Conservation (phyloP, 2,329 filamentous ascomycete genomes). For the Parastagonospora avenae region DNA sequence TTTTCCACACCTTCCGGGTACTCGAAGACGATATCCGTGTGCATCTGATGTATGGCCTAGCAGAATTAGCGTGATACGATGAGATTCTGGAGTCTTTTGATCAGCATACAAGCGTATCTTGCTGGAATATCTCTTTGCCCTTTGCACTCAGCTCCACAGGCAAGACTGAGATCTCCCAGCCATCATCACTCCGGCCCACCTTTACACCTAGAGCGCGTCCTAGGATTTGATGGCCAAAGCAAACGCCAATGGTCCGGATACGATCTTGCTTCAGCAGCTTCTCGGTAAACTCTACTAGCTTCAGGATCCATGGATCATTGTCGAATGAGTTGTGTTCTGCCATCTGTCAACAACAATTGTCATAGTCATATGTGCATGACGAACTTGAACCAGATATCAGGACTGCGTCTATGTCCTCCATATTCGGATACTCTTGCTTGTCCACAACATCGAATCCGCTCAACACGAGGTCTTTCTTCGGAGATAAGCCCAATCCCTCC, state of each 20-base stretch:
- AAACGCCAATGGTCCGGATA: slow-evolving; percentile 77
- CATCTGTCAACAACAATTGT: slow-evolving; percentile 11
- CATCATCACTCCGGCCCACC: slow-evolving; percentile 68
- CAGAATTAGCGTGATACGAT: slow-evolving; percentile 1
- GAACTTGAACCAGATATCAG: slow-evolving; percentile 75
- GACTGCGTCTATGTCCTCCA: slow-evolving; percentile 79
- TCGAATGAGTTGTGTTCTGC: slow-evolving; percentile 75
- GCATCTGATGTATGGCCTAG: slow-evolving; percentile 82
- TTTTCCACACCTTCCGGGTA: slow-evolving; percentile 66
- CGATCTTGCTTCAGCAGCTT: slow-evolving; percentile 64
- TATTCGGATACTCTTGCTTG: slow-evolving; percentile 70
- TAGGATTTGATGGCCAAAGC: slow-evolving; percentile 88
- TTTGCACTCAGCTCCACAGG: slow-evolving; percentile 69
- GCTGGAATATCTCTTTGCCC: slow-evolving; percentile 74
- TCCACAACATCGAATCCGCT: slow-evolving; percentile 73
- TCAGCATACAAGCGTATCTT: slow-evolving; percentile 62
- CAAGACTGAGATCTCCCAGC: slow-evolving; percentile 83
- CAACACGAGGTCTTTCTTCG: slow-evolving; percentile 59
- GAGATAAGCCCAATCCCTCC: slow-evolving; percentile 50
- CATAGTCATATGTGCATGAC: slow-evolving; percentile 12
- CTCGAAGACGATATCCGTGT: slow-evolving; percentile 74
- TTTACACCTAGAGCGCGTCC: slow-evolving; percentile 71
- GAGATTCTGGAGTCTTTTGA: slow-evolving; percentile 4
- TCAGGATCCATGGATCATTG: slow-evolving; percentile 74
- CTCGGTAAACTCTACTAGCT: slow-evolving; percentile 71